phyloP scores from a whole-genome alignment of 208 protist species.

The Trypanosoma mega region DNA sequence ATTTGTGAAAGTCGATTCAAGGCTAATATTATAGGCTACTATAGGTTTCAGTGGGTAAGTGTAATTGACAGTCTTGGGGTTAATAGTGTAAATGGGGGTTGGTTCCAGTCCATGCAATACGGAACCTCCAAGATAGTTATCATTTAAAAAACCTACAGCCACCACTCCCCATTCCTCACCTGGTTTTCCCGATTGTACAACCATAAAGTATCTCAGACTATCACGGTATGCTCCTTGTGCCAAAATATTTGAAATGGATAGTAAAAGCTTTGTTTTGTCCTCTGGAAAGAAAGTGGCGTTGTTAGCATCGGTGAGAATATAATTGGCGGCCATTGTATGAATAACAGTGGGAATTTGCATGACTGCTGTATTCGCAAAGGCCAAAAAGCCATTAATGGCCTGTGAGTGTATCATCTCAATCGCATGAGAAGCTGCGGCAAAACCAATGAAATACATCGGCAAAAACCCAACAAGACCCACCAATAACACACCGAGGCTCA shows the following conservation, averaged over 20 bases:
- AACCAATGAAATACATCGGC: conserved; percentile 54
- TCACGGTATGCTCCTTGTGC: conserved; percentile 22
- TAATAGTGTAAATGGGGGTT: conserved; percentile 2
- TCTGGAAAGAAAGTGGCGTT: conserved; percentile 11
- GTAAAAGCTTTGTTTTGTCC: conserved; percentile 19
- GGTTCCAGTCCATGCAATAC: conserved; percentile 9
- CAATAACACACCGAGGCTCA: conserved; percentile 48
- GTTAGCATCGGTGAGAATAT: conserved; percentile 16
- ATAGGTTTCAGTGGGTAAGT: background rate
- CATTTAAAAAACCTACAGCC: background rate
- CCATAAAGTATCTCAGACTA: conserved; percentile 19
- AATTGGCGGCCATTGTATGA: conserved; percentile 54
- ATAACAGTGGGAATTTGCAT: conserved; percentile 54
- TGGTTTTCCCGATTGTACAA: conserved; percentile 4
- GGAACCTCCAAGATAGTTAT: background rate
- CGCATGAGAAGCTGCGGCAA: conserved; percentile 34
- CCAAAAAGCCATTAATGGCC: conserved; percentile 40
- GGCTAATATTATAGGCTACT: background rate
- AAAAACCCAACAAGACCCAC: conserved; percentile 56
- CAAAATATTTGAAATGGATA: conserved; percentile 32
- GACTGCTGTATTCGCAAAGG: conserved; percentile 45
- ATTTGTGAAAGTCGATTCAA: background rate
- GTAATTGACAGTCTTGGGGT: conserved; percentile 2
- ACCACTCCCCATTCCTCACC: conserved; percentile 11
- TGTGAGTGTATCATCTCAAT: conserved; percentile 45